A percentile compares a stretch with the other conserved stretches of the same genome.
Conservation (phyloP, 2,329 filamentous ascomycete species). For the Pseudogymnoascus pannorum region DNA sequence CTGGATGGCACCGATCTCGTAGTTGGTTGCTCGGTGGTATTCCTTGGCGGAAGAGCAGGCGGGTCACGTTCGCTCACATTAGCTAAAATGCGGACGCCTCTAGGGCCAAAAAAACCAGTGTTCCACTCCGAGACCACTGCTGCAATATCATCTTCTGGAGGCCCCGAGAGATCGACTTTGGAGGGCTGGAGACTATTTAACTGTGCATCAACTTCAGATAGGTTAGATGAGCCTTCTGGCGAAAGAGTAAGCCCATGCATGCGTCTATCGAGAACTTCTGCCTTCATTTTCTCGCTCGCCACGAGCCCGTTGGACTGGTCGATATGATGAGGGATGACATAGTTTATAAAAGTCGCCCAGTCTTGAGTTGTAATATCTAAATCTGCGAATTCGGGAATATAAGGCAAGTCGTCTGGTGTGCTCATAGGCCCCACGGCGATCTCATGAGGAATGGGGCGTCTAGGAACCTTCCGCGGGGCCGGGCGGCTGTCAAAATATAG, state of each 20-base stretch:
- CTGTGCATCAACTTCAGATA: conserved; percentile 36
- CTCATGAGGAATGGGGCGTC: conserved; percentile 26
- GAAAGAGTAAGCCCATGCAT: conserved; percentile 22
- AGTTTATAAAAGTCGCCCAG: conserved; percentile 54
- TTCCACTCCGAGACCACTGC: conserved; percentile 48
- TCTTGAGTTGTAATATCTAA: conserved; percentile 44
- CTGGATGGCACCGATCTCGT: conserved; percentile 21
- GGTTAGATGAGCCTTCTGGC: conserved; percentile 20
- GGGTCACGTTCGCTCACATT: not conserved
- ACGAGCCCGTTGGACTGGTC: conserved; percentile 39
- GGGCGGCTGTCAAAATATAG: conserved; percentile 37
- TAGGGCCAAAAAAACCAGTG: conserved; percentile 45
- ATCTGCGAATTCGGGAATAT: conserved; percentile 16
- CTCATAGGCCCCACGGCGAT: conserved; percentile 32
- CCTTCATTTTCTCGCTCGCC: conserved; percentile 42
- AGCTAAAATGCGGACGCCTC: conserved; percentile 37
- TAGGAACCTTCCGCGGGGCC: conserved; percentile 17
- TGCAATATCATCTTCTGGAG: conserved; percentile 25
- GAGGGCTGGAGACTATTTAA: conserved; percentile 31
- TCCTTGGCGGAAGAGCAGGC: conserved; percentile 14
- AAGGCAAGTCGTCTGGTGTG: conserved; percentile 39
- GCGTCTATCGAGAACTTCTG: conserved; percentile 31
- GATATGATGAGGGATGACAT: conserved; percentile 44
- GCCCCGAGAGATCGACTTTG: conserved; percentile 12
- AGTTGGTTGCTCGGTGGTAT: conserved; percentile 20